Base-by-base conservation (phyloP, 2,329 filamentous ascomycete genomes). In the Thielaviopsis populi region DNA sequence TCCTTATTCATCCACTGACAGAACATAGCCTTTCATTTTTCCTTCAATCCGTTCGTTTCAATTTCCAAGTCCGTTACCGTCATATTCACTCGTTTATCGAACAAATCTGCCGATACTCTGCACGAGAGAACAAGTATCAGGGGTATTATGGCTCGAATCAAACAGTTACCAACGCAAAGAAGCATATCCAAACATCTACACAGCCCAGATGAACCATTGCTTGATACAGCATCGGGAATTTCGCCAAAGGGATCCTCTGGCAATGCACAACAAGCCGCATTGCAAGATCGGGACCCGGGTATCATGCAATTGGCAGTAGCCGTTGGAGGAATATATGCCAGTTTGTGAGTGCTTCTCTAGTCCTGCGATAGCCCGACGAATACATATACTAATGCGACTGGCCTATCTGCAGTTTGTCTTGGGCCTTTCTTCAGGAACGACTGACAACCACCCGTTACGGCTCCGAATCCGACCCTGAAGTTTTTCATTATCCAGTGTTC, bases 371-470 rank as follows among this genome's bases (percentile, higher is more conserved):
- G 17, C 24, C 13, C 22, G 17, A 4, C 40, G 42, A 61, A 33
- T n/a, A 50, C 33, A 64, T 24, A 59, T 19, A 37, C 53, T 56
- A 56, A 56, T 11, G 17, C 27, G 30, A 17, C 24, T n/a, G 27
- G 27, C 37, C 22, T 46, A n/a, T 15, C 46, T 42, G n/a, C 67
- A 91, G 92, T 77, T 78, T 99, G 62, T 95, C 91, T 41, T 99
- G 94, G 94, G 94, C 89, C 27, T 86, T 95, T 68, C 87, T 99
- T 67, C 94, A 99, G 79, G 94, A 99, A 75, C 91, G 94, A 70
- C 89, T 99, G 71, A 97, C 94, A 33, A 99, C 94, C 15, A 97
- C 91, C 11, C 81, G 84, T 7, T 94, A 97, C 75, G 87, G 87
- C 65, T 76, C 85, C 24, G 72, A 77, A 3, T 74, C 79, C 63